Evolutionary conservation across 352 stramenopile genomes (phyloP), one percentile per base, ranked within the genome.

Genomic region (Halophytophthora polymorphica): DNA sequence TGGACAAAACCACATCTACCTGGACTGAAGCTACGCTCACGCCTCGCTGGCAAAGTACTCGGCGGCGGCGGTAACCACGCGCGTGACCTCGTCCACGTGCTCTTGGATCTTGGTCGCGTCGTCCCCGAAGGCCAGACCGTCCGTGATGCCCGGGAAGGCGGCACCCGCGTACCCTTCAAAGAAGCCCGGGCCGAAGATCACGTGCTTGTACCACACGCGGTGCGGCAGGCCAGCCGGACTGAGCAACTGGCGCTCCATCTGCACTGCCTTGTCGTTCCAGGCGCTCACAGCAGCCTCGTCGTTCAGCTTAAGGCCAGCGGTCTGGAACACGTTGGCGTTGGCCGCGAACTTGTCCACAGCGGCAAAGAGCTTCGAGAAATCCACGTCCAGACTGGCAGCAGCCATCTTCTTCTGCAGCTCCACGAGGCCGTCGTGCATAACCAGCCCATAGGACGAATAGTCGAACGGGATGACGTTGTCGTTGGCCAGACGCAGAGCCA

Each of bases 381-480:
- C 58, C 6, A 88, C 56, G 19, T 33, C 36, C 10, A 48, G 50
- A 19, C 51, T n/a, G 6, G 46, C 19, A 12, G 38, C 55, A 21
- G 46, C 45, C 1, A 67, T 59, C 17, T 72, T 58, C 28, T 64
- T 49, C 37, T 71, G 63, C 19, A 71, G 58, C 7, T 35, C 28
- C 37, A 45, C 42, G 15, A 90, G 39, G 38, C 77, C 75, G 42
- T 73, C 67, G 17, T 67, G 35, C 69, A 91, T 83, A 13, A 86
- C 80, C 6, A 63, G 47, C 6, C 50, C 79, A 47, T 93, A 86
- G n/a, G 71, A 74, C n/a, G 73, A 71, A 25, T 74, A 86, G 38
- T 90, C 77, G 36, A 93, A 88, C 10, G 81, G 81, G 1, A 93
- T 55, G 17, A 91, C 52, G 1, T 47, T 18, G 14, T 62, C 61